phyloP scores from a whole-genome alignment of 129 eudicot species.

The Centaurea solstitialis region DNA sequence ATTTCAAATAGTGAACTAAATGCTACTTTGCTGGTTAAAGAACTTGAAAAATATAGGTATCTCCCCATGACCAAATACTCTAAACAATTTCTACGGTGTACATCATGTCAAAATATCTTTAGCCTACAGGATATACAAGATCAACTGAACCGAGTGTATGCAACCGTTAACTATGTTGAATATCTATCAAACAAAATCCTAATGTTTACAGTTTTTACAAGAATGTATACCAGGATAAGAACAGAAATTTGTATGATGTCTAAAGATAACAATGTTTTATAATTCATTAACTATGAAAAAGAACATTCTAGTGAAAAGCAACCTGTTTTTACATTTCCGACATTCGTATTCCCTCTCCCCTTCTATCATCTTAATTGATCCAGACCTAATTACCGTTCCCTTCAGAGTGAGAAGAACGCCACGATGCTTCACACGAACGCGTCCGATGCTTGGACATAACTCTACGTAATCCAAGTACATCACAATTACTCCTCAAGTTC shows the following conservation, averaged over 20 bases:
- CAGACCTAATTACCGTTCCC: constrained; percentile 94
- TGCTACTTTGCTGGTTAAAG: not conserved
- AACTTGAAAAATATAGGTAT: not conserved
- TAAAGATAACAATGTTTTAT: not conserved
- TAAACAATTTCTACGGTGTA: not conserved
- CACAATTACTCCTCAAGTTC: constrained; percentile 9
- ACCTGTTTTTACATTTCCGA: constrained; percentile 83
- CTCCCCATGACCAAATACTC: not conserved
- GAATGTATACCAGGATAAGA: not conserved
- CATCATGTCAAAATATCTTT: not conserved
- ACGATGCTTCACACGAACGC: constrained; percentile 88
- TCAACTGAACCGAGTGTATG: not conserved
- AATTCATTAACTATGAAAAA: not conserved
- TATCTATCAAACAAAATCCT: not conserved
- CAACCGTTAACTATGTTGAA: not conserved
- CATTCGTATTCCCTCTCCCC: constrained; percentile 88
- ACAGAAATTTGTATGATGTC: not conserved
- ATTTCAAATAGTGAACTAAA: not conserved
- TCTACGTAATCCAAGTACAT: constrained; percentile 41
- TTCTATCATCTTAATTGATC: constrained; percentile 90
- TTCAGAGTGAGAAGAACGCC: constrained; percentile 88
- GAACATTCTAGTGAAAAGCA: constrained; percentile 9
- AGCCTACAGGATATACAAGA: not conserved
- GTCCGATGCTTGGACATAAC: constrained; percentile 89
- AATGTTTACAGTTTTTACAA: not conserved